phyloP scores from a whole-genome alignment of 148 eudicot species.

The Arbutus unedo region DNA sequence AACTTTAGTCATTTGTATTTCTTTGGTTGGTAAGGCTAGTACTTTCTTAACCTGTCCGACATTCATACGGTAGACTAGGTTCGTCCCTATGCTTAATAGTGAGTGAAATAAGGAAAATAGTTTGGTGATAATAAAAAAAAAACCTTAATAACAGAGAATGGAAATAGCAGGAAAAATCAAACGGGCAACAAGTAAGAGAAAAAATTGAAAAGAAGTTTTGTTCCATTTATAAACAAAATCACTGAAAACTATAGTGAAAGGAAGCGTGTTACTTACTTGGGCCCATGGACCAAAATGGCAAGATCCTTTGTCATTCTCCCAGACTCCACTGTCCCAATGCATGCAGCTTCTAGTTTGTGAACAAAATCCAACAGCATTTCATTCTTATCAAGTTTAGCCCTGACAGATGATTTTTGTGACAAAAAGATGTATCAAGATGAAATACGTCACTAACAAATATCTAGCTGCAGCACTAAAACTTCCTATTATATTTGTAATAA shows the following conservation, averaged over 20 bases:
- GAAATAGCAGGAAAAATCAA: background rate
- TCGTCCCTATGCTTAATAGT: background rate
- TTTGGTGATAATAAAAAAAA: background rate
- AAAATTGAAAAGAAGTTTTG: background rate
- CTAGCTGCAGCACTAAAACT: background rate
- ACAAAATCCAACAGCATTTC: conserved; percentile 48
- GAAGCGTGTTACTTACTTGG: conserved; percentile 41
- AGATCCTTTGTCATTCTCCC: conserved; percentile 85
- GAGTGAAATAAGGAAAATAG: background rate
- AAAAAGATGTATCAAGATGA: background rate
- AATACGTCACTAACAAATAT: background rate
- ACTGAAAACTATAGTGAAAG: background rate
- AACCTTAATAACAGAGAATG: background rate
- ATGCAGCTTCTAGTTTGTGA: conserved; percentile 56
- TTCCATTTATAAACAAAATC: background rate
- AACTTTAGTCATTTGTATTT: background rate
- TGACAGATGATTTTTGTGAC: conserved; percentile 14
- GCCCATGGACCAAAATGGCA: conserved; percentile 59
- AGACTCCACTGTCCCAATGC: conserved; percentile 65
- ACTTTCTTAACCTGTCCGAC: background rate
- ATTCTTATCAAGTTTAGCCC: conserved; percentile 60
- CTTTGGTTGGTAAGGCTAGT: background rate
- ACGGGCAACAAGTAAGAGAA: background rate
- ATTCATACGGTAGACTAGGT: background rate
- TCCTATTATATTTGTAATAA: background rate